A percentile compares a stretch with the other conserved stretches of the same genome.
These are phyloP conservation scores for Candolleomyces aberdarensis DNA, from an alignment of 768 basidiomycete genomes.

Conservation along the genomic window DNA sequence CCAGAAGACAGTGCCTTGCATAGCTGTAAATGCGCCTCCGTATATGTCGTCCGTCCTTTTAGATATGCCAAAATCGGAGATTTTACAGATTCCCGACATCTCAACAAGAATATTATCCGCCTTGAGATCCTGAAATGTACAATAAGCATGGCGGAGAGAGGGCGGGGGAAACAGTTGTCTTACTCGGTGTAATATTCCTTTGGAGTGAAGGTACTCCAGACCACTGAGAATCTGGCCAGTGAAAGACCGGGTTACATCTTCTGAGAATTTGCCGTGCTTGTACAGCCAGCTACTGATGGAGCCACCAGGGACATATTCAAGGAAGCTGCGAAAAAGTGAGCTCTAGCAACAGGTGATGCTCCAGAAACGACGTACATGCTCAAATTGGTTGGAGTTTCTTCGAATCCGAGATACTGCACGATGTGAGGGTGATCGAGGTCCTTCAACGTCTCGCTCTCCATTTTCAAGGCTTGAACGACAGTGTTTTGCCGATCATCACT, in stretches of 20 bases:
- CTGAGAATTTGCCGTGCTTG: conserved; percentile 90
- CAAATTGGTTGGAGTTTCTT: conserved; percentile 82
- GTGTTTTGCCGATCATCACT: conserved; percentile 80
- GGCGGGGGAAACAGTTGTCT: conserved; percentile 14
- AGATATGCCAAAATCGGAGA: conserved; percentile 98
- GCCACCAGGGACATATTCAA: conserved; percentile 98
- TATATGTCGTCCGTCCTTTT: conserved; percentile 88
- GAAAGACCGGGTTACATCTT: conserved; percentile 90
- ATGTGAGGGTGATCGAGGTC: conserved; percentile 97
- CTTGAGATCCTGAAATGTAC: conserved; percentile 76
- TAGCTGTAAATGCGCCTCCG: conserved; percentile 82
- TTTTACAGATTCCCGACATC: conserved; percentile 89
- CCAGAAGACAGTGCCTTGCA: conserved; percentile 99
- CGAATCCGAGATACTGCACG: conserved; percentile 95
- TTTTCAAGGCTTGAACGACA: conserved; percentile 88
- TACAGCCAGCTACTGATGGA: conserved; percentile 89
- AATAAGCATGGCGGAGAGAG: conserved; percentile 61
- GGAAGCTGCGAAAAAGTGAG: conserved; percentile 59
- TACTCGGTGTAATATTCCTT: conserved; percentile 91
- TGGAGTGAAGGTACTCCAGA: conserved; percentile 84
- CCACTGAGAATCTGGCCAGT: conserved; percentile 87
- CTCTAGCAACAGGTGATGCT: conserved; percentile 22
- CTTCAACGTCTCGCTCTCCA: conserved; percentile 94
- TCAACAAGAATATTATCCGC: conserved; percentile 99
- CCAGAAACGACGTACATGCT: conserved; percentile 74